Percentiles rank a stretch among this genome's conserved stretches.
phyloP scores from a whole-genome alignment of 257 asterid species.

The Ballota nigra region DNA sequence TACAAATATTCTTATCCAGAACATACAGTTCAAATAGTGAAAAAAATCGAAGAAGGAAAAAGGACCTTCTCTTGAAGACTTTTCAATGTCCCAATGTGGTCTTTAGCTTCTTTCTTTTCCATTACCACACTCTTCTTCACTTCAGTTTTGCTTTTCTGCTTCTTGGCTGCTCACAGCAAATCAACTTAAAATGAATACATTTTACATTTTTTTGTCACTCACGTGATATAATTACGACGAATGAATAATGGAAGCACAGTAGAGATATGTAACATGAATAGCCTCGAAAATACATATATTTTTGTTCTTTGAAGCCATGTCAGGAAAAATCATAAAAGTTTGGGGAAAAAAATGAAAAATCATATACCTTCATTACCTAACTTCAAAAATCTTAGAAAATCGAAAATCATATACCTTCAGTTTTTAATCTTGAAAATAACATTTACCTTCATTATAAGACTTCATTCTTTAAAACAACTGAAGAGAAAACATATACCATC shows the following conservation, averaged over 20 bases:
- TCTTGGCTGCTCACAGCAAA: slow-evolving; percentile 35
- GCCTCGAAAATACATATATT: background rate
- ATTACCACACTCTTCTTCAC: slow-evolving; percentile 19
- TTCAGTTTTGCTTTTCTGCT: slow-evolving; percentile 22
- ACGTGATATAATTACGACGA: background rate
- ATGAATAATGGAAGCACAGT: background rate
- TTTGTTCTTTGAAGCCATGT: background rate
- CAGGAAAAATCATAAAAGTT: background rate
- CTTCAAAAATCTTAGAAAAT: background rate
- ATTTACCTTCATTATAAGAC: too few relatives aligned
- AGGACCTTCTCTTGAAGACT: slow-evolving; percentile 68
- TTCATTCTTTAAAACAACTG: too few relatives aligned
- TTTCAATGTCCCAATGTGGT: slow-evolving; percentile 50
- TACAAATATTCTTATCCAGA: background rate
- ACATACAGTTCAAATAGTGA: background rate
- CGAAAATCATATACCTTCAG: too few relatives aligned
- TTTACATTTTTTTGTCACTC: background rate
- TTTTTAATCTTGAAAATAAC: too few relatives aligned
- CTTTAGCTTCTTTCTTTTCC: slow-evolving; percentile 53
- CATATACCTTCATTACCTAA: too few relatives aligned
- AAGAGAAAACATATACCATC: too few relatives aligned
- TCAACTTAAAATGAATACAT: background rate
- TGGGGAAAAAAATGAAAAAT: background rate
- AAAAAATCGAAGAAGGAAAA: background rate
- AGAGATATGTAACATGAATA: background rate